Evolutionary conservation across 1,139 yeast genomes (phyloP).

Genomic region (Torulaspora pretoriensis): DNA sequence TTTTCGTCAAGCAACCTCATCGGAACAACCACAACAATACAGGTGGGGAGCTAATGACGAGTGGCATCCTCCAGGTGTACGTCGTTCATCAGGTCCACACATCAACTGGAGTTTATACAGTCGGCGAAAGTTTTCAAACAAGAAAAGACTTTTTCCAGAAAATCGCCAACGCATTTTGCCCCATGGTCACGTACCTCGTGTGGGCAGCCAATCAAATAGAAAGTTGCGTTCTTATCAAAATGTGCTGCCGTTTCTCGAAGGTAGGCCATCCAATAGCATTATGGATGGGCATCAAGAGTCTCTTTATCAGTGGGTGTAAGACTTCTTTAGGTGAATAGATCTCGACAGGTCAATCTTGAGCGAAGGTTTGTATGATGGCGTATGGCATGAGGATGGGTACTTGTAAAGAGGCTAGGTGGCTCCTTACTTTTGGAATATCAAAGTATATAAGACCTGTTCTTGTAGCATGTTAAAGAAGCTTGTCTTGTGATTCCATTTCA

Average conservation of each 20-base stretch:
- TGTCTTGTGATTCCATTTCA: background rate
- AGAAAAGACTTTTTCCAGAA: background rate
- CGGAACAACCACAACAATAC: no score
- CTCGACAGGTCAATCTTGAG: background rate
- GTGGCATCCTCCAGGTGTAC: no score
- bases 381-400: background rate
- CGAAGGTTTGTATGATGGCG: background rate
- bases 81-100: no score
- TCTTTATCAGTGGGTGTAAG: background rate
- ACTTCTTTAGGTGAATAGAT: background rate
- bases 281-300: background rate
- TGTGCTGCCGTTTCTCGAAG: background rate
- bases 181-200: background rate
- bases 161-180: background rate
- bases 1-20: no score
- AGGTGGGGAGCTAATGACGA: no score
- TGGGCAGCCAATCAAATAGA: background rate
- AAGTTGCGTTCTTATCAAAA: background rate
- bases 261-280: slow-evolving; percentile 1
- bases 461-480: background rate
- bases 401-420: background rate
- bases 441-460: background rate
- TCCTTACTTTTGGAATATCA: slow-evolving; percentile 1
- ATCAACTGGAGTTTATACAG: no score
- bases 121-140: background rate